Conservation (phyloP, 768 basidiomycete genomes). For the Hygrophoropsis aurantiaca region DNA sequence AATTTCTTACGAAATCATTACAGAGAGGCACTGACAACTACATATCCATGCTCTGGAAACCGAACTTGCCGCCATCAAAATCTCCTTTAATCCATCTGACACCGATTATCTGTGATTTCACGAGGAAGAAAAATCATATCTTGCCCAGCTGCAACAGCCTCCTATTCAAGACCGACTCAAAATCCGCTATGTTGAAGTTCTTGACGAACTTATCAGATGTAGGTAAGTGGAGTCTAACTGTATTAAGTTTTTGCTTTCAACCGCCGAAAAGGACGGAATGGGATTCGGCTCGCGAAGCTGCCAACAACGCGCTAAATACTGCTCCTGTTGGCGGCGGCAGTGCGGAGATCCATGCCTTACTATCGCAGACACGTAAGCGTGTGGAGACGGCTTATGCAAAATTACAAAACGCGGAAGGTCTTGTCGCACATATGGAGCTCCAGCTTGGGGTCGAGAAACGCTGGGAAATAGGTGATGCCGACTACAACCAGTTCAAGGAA, state of each 20-base stretch:
- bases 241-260: neutral
- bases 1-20: constrained; percentile 8
- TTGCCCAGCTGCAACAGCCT: neutral
- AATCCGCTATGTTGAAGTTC: constrained; percentile 1
- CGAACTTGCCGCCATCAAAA: constrained; percentile 3
- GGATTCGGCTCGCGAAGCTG: neutral
- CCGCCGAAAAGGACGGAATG: neutral
- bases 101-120: constrained; percentile 4
- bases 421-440: constrained; percentile 1
- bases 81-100: neutral
- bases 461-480: constrained; percentile 2
- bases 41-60: neutral
- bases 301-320: neutral
- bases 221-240: neutral
- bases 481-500: constrained; percentile 5
- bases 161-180: neutral
- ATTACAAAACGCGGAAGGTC: constrained; percentile 3
- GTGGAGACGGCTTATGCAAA: constrained; percentile 1
- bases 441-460: neutral
- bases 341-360: too few species aligned
- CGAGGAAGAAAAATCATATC: neutral
- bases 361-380: neutral
- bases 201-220: neutral
- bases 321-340: too few species aligned
- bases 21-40: neutral